Evolutionary conservation across 2,329 filamentous ascomycete species (phyloP).

Genomic region (Fusarium udum): DNA sequence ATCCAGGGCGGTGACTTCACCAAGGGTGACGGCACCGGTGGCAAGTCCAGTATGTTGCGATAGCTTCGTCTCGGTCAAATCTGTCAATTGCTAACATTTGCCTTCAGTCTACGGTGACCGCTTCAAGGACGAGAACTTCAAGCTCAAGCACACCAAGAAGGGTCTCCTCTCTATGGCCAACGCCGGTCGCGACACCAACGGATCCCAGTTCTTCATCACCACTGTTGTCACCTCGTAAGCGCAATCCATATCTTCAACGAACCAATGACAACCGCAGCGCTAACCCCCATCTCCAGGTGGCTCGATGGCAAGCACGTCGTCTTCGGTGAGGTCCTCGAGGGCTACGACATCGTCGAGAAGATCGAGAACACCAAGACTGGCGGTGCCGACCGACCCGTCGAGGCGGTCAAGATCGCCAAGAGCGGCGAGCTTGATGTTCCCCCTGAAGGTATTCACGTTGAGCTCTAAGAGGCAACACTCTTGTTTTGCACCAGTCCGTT

Average conservation of each 20-base stretch:
- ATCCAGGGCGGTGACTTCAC: constrained; percentile 93
- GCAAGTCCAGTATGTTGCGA: constrained; percentile 79
- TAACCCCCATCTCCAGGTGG: constrained; percentile 63
- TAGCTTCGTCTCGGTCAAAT: neutral
- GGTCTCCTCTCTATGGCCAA: constrained; percentile 88
- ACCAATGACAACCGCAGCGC: neutral
- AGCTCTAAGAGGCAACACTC: constrained; percentile 70
- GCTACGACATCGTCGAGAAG: constrained; percentile 81
- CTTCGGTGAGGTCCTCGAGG: constrained; percentile 89
- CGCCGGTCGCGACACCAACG: constrained; percentile 85
- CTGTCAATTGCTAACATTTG: constrained; percentile 31
- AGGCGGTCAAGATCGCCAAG: constrained; percentile 80
- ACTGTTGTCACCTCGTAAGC: constrained; percentile 78
- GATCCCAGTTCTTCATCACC: constrained; percentile 92
- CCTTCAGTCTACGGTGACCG: constrained; percentile 79
- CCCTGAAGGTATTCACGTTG: constrained; percentile 91
- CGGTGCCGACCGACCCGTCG: constrained; percentile 71
- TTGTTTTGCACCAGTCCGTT: constrained; percentile 37
- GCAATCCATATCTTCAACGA: neutral
- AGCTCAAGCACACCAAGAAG: constrained; percentile 90
- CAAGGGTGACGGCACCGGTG: constrained; percentile 81
- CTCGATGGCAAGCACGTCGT: constrained; percentile 87
- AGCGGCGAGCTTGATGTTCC: constrained; percentile 85
- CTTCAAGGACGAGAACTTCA: constrained; percentile 93
- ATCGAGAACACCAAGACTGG: constrained; percentile 77